These are phyloP conservation scores for Blastobotrys arbuscula DNA, from an alignment of 1,139 yeast genomes.

Conservation along the genomic window DNA sequence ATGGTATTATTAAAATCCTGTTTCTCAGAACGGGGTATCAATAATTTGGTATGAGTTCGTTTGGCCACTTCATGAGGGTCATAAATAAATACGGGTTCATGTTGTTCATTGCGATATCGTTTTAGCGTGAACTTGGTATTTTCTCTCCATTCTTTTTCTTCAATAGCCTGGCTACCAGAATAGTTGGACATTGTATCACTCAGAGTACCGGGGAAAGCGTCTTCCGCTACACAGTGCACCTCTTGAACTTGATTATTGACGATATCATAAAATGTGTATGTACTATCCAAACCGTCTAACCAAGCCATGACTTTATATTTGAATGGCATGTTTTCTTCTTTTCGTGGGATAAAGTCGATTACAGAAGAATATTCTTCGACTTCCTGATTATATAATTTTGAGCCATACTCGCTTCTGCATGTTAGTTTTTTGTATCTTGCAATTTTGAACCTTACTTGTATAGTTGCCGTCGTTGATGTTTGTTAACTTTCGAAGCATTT, in stretches of 20 bases:
- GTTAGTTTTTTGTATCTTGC: not conserved
- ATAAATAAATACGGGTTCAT: not conserved
- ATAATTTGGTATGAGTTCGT: not conserved
- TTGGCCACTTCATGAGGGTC: not conserved
- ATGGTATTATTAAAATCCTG: not conserved
- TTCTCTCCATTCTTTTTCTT: slow-evolving; percentile 18
- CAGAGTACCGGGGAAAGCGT: slow-evolving; percentile 4
- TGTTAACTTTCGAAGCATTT: not conserved
- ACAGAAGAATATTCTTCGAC: too few relatives aligned
- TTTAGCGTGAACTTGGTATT: slow-evolving; percentile 17
- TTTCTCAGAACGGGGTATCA: not conserved
- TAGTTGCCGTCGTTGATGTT: not conserved
- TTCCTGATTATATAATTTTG: too few relatives aligned
- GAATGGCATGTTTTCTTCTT: slow-evolving; percentile 23
- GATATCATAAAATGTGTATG: not conserved
- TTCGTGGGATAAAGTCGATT: slow-evolving; percentile 18
- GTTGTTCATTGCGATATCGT: slow-evolving; percentile 20
- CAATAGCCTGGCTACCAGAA: slow-evolving; percentile 13
- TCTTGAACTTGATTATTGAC: not conserved
- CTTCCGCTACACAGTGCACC: not conserved
- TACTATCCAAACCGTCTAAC: slow-evolving; percentile 15
- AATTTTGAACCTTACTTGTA: not conserved
- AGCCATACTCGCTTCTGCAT: too few relatives aligned
- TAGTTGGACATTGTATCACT: slow-evolving; percentile 15
- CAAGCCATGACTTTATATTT: slow-evolving; percentile 22